Evolutionary conservation across 2,329 filamentous ascomycete species (phyloP), one percentile per base, ranked within the genome.

Genomic region (Colletotrichum sp.): DNA sequence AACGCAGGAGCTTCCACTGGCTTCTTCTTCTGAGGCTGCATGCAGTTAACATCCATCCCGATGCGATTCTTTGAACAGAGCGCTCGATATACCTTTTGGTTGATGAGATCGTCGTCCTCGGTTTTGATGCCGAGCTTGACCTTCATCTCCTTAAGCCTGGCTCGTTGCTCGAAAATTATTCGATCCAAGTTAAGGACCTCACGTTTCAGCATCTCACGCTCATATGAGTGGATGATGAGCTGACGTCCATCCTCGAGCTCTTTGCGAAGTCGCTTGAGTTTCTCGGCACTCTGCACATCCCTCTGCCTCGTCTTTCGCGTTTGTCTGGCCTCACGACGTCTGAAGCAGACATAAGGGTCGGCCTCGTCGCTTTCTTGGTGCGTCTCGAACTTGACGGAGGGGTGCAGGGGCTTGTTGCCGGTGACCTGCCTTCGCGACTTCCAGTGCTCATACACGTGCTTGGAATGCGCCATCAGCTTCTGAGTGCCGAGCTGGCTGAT

Each of bases 341-440:
- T 93, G 91, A 99, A 99, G 86, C 97, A 99, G 81, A 99, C 96
- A 86, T 98, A 99, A 65, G 97, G 97, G 85, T 99, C 97, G 80
- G 95, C 92, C 83, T 99, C 97, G 84, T 99, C 97, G 77, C 94
- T 98, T 79, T 98, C 96, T 82, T 95, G 94, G 78, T 97, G 95
- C 63, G 93, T 98, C 87, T 99, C 97, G 79, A 98, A 97, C 87
- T 98, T 98, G 83, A 98, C 91, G 27, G 88, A 90, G 9, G 95
- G 92, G 82, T 96, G 94, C 77, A 98, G 87, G 8, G 93, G 87
- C 80, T 90, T 93, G 83, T 96, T 97, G 78, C 91, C 91, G 74
- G 89, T 90, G 34, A 88, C 88, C 80, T 92, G 87, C 68, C 95
- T 91, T 81, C 92, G 91, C 77, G 89, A 87, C 85, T 93, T 96